phyloP scores from a whole-genome alignment of 768 basidiomycete species.

The Leucosporidium scottii region DNA sequence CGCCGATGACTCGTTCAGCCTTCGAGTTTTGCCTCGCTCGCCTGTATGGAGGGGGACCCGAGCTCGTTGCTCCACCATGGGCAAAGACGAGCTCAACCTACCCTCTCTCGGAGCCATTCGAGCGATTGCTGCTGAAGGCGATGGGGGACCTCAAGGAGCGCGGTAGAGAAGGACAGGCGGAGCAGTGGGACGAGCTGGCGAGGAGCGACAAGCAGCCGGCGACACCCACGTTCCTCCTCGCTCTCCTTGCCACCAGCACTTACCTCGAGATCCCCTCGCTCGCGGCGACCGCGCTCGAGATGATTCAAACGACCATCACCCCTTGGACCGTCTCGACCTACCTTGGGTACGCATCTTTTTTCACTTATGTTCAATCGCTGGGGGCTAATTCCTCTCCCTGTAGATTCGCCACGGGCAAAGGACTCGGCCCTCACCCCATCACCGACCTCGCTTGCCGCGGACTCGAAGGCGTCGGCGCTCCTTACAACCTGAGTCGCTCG shows the following conservation, averaged over 20 bases:
- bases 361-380: background rate
- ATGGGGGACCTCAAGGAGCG: slow-evolving; percentile 47
- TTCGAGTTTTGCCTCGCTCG: slow-evolving; percentile 58
- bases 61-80: slow-evolving; percentile 58
- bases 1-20: background rate
- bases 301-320: slow-evolving; percentile 65
- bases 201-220: slow-evolving; percentile 63
- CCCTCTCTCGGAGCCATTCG: slow-evolving; percentile 59
- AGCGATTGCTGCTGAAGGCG: slow-evolving; percentile 12
- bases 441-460: slow-evolving; percentile 35
- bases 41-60: slow-evolving; percentile 78
- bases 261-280: slow-evolving; percentile 76
- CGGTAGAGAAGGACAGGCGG: slow-evolving; percentile 24
- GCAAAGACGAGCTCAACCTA: slow-evolving; percentile 55
- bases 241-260: slow-evolving; percentile 75
- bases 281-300: slow-evolving; percentile 64
- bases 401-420: slow-evolving; percentile 65
- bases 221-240: slow-evolving; percentile 71
- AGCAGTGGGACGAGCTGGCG: slow-evolving; percentile 37
- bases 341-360: slow-evolving; percentile 46
- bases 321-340: slow-evolving; percentile 70
- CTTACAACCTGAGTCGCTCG: background rate
- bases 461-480: slow-evolving; percentile 31
- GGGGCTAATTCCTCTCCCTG: background rate
- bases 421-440: slow-evolving; percentile 43